phyloP scores from a whole-genome alignment of 257 asterid species.

The Fraxinus anomala region DNA sequence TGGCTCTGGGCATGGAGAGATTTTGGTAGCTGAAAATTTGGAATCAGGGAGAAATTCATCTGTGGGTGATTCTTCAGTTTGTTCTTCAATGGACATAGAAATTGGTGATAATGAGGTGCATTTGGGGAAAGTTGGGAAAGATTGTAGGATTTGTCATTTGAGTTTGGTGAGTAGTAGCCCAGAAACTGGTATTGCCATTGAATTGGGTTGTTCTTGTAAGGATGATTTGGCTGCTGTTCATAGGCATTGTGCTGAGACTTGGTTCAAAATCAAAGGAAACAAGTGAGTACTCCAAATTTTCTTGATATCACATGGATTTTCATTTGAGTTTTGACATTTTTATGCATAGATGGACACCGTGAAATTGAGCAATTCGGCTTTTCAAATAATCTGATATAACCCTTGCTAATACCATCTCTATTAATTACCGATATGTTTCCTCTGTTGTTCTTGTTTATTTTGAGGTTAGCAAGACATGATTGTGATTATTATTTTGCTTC shows the following conservation, averaged over 20 bases:
- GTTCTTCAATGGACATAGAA: constrained; percentile 50
- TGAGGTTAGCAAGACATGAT: neutral
- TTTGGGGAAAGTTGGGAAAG: constrained; percentile 47
- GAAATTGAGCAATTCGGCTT: neutral
- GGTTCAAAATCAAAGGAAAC: constrained; percentile 96
- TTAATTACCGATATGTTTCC: neutral
- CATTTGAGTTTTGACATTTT: constrained; percentile 15
- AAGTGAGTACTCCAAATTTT: constrained; percentile 48
- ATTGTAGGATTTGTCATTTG: constrained; percentile 87
- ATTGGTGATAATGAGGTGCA: constrained; percentile 37
- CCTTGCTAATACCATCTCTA: neutral
- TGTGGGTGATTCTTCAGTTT: constrained; percentile 41
- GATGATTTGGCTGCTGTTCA: constrained; percentile 88
- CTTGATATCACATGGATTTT: neutral
- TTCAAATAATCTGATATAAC: neutral
- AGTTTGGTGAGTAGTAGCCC: constrained; percentile 63
- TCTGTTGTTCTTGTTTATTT: neutral
- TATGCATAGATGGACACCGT: too few relatives aligned
- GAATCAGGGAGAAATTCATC: constrained; percentile 53
- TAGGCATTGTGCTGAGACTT: constrained; percentile 84
- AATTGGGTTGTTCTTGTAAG: constrained; percentile 85
- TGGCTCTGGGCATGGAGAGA: constrained; percentile 41
- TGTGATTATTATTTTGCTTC: constrained; percentile 15
- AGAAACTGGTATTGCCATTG: constrained; percentile 66
- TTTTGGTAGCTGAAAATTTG: constrained; percentile 40